Conservation (phyloP, 2,329 filamentous ascomycete genomes). For the Trichophyton equinum region DNA sequence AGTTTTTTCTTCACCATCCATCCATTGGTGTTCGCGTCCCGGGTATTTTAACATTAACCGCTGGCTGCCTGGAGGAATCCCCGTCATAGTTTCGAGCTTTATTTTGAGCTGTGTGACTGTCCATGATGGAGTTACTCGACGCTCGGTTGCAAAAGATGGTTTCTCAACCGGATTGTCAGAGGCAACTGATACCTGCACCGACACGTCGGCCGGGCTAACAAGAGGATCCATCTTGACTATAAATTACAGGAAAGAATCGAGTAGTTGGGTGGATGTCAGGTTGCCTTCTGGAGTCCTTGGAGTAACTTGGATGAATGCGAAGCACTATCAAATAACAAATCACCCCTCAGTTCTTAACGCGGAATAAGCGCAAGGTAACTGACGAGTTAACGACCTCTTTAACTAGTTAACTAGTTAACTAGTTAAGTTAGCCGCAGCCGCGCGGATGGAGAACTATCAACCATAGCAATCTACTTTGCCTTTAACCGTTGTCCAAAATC, state of each 20-base stretch:
- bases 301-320: too few species aligned
- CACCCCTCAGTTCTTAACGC: too few species aligned
- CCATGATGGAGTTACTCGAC: conserved; percentile 87
- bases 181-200: conserved; percentile 29
- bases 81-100: conserved; percentile 86
- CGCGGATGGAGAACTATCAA: too few species aligned
- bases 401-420: too few species aligned
- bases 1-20: conserved; percentile 58
- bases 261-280: background rate
- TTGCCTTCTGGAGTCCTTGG: too few species aligned
- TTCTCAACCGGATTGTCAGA: conserved; percentile 10
- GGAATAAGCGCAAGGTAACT: too few species aligned
- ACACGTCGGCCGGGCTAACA: conserved; percentile 27
- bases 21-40: conserved; percentile 46
- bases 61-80: conserved; percentile 71
- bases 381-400: too few species aligned
- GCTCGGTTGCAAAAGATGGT: conserved; percentile 55
- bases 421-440: too few species aligned
- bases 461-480: too few species aligned
- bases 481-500: too few species aligned
- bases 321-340: too few species aligned
- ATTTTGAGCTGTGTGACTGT: conserved; percentile 68
- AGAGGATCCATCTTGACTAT: conserved; percentile 21
- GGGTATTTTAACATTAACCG: conserved; percentile 58
- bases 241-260: background rate